These are phyloP conservation scores for Penicillium macrosclerotiorum DNA, from an alignment of 495 filamentous ascomycete species.

Conservation along the genomic window DNA sequence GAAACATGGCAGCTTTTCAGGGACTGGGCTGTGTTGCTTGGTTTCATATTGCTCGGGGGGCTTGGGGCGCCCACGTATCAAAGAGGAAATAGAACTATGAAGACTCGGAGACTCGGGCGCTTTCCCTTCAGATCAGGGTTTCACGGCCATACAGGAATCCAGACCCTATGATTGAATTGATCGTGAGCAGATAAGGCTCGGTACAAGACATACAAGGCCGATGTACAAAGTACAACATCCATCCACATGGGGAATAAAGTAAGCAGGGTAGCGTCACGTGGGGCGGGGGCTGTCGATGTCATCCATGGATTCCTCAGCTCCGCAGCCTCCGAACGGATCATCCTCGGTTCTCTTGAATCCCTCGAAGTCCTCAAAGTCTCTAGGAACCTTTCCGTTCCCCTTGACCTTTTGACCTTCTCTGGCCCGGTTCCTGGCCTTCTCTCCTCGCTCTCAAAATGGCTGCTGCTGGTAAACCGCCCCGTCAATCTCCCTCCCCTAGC, in stretches of 20 bases:
- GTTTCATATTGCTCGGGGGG: constrained; percentile 14
- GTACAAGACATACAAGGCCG: no score
- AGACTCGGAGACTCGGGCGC: background rate
- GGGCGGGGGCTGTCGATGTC: constrained; percentile 13
- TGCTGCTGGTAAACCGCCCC: constrained; percentile 1
- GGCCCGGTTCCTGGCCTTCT: no score
- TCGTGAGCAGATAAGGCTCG: no score
- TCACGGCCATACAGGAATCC: no score
- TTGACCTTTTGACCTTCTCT: no score
- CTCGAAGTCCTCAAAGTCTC: no score
- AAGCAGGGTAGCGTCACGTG: constrained; percentile 13
- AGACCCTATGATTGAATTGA: no score
- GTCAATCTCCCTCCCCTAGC: background rate
- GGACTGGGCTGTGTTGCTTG: constrained; percentile 11
- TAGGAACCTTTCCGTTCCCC: no score
- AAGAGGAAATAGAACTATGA: background rate
- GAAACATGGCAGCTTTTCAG: constrained; percentile 5
- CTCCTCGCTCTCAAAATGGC: constrained; percentile 10
- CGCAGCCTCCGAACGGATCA: constrained; percentile 11
- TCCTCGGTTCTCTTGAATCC: no score
- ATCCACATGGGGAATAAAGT: background rate
- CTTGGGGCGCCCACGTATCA: background rate
- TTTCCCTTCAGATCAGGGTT: no score
- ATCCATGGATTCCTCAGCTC: no score
- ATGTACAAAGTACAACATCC: no score